Conservation (phyloP, 2,329 filamentous ascomycete species). For the Phyllosticta paracitricarpa region DNA sequence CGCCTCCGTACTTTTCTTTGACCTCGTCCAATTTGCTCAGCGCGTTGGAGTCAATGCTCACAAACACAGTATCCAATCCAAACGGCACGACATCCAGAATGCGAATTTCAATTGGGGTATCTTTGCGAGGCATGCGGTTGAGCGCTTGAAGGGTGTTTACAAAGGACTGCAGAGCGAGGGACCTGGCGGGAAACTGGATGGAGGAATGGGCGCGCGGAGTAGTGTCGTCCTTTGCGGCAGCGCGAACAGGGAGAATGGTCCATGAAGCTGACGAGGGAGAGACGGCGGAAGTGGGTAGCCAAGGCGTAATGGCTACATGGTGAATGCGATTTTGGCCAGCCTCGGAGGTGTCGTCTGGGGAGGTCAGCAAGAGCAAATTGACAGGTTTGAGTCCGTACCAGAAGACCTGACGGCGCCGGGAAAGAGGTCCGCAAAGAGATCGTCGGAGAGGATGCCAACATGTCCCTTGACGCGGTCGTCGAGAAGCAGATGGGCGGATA, state of each 20-base stretch:
- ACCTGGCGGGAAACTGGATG: conserved; percentile 66
- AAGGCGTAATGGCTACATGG: conserved; percentile 65
- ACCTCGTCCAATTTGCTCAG: conserved; percentile 72
- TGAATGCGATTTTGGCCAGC: conserved; percentile 22
- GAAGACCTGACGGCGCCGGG: conserved; percentile 30
- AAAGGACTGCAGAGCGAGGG: conserved; percentile 67
- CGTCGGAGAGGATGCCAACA: conserved; percentile 74
- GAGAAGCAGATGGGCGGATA: conserved; percentile 71
- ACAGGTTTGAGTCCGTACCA: conserved; percentile 14
- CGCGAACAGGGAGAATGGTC: conserved; percentile 72
- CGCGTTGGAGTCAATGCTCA: conserved; percentile 73
- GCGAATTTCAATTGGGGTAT: conserved; percentile 72
- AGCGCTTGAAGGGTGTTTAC: conserved; percentile 64
- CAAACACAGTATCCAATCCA: conserved; percentile 73
- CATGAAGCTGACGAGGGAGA: conserved; percentile 57
- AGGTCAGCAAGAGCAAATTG: not conserved
- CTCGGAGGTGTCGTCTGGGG: not conserved
- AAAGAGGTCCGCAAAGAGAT: conserved; percentile 75
- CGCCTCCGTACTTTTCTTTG: conserved; percentile 69
- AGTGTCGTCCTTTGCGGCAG: conserved; percentile 23
- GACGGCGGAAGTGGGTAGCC: conserved; percentile 47
- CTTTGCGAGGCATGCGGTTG: conserved; percentile 63
- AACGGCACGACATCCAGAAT: conserved; percentile 73
- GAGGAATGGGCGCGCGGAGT: conserved; percentile 54
- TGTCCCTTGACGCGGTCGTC: conserved; percentile 81